A percentile compares a stretch with the other conserved stretches of the same genome.
Evolutionary conservation across 306 rosid genomes (phyloP).

Genomic region (Albizia julibrissin): DNA sequence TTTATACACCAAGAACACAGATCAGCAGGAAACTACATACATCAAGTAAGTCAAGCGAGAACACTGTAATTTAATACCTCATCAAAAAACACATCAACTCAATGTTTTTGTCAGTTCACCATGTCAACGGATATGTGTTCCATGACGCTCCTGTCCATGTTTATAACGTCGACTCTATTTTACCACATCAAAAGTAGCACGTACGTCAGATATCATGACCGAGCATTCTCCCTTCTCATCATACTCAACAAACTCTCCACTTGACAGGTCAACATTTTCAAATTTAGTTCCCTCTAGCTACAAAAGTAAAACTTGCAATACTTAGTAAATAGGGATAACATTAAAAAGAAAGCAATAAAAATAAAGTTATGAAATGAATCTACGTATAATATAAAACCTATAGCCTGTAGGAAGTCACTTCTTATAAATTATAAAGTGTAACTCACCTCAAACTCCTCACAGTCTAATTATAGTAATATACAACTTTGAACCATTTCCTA

Average conservation of each 20-base stretch:
- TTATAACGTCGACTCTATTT: constrained; percentile 35
- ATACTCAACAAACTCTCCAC: constrained; percentile 73
- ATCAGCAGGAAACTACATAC: constrained; percentile 3
- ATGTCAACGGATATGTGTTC: not conserved
- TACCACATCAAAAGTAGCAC: constrained; percentile 66
- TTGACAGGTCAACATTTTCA: constrained; percentile 74
- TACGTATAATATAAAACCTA: not conserved
- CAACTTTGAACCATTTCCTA: not conserved
- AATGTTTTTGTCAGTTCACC: not conserved
- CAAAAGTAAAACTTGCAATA: constrained; percentile 26
- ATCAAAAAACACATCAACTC: not conserved
- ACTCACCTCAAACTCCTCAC: not conserved
- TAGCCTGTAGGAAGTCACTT: not conserved
- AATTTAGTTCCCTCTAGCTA: constrained; percentile 77
- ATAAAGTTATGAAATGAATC: not conserved
- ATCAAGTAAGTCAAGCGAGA: not conserved
- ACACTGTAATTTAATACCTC: not conserved
- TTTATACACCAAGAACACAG: constrained; percentile 35
- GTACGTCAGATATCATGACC: constrained; percentile 73
- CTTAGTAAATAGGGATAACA: constrained; percentile 9
- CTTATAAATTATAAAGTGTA: not conserved
- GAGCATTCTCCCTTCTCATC: constrained; percentile 92
- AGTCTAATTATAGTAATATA: not conserved
- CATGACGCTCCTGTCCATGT: not conserved
- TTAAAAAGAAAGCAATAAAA: not conserved